Conservation (phyloP, 2,329 filamentous ascomycete species). For the Arthroderma sp. region DNA sequence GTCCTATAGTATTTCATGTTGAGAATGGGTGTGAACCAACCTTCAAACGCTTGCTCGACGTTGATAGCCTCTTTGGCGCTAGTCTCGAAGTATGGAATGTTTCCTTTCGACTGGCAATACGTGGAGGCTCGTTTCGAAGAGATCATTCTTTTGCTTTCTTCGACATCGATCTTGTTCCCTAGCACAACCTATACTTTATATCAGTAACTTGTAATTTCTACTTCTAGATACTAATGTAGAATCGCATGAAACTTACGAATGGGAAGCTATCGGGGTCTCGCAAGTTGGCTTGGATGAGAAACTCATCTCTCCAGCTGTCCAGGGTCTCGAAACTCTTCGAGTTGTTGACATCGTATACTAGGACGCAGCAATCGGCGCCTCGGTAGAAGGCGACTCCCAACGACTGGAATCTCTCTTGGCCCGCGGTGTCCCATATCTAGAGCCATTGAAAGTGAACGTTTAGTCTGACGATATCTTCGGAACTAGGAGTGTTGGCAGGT, state of each 20-base stretch:
- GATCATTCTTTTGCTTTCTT: constrained; percentile 95
- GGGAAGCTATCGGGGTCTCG: constrained; percentile 95
- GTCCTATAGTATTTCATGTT: not conserved
- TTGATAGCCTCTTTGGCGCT: constrained; percentile 98
- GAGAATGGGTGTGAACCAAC: constrained; percentile 31
- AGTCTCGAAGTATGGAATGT: constrained; percentile 98
- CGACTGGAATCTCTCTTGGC: constrained; percentile 98
- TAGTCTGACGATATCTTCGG: not conserved
- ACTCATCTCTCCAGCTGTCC: constrained; percentile 97
- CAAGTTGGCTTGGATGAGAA: constrained; percentile 91
- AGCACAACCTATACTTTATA: constrained; percentile 59
- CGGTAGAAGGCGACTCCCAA: constrained; percentile 99
- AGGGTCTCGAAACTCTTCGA: constrained; percentile 97
- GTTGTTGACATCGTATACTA: constrained; percentile 99
- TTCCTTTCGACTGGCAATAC: constrained; percentile 94
- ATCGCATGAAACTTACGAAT: constrained; percentile 53
- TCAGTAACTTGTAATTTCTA: constrained; percentile 3
- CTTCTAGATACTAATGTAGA: not conserved
- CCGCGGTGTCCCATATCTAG: constrained; percentile 98
- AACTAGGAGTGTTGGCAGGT: not conserved
- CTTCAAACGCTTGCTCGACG: constrained; percentile 77
- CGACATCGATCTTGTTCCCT: constrained; percentile 97
- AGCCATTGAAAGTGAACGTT: not conserved
- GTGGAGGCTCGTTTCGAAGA: constrained; percentile 92
- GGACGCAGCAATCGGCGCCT: constrained; percentile 97